A percentile compares a stretch with the other conserved stretches of the same genome.
These are phyloP conservation scores for Solanum pinnatisectum DNA, from an alignment of 257 asterid genomes.

Conservation along the genomic window DNA sequence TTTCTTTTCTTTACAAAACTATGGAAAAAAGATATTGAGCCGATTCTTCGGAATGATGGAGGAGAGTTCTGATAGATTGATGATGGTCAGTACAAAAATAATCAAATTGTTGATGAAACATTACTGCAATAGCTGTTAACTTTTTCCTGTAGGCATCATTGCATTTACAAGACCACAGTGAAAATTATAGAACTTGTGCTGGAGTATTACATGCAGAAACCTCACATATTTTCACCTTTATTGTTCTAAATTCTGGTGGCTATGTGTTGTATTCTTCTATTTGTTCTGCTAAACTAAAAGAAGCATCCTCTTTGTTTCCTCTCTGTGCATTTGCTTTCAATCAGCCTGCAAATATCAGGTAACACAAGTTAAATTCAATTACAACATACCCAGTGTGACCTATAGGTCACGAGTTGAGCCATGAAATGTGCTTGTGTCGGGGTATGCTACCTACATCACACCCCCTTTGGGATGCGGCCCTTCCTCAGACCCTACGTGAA, in stretches of 20 bases:
- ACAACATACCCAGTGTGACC: neutral
- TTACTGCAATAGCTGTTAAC: neutral
- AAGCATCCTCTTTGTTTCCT: constrained; percentile 1
- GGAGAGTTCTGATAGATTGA: neutral
- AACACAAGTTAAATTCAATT: neutral
- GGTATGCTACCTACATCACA: neutral
- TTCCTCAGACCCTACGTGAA: neutral
- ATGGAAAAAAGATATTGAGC: neutral
- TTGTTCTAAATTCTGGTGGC: neutral
- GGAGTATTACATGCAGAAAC: neutral
- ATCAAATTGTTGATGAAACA: neutral
- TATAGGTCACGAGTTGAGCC: neutral
- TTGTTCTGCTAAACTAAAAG: neutral
- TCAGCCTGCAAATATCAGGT: neutral
- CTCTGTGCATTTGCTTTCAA: neutral
- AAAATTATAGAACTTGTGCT: neutral
- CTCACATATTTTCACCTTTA: neutral
- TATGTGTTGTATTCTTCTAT: neutral
- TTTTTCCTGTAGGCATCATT: neutral
- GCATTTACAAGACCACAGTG: neutral
- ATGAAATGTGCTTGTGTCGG: neutral
- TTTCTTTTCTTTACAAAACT: neutral
- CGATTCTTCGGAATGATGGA: neutral
- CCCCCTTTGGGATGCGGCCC: neutral
- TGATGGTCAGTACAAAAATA: neutral